phyloP scores from a whole-genome alignment of 1,284 basidiomycete genomes.

The Marasmius sp. region DNA sequence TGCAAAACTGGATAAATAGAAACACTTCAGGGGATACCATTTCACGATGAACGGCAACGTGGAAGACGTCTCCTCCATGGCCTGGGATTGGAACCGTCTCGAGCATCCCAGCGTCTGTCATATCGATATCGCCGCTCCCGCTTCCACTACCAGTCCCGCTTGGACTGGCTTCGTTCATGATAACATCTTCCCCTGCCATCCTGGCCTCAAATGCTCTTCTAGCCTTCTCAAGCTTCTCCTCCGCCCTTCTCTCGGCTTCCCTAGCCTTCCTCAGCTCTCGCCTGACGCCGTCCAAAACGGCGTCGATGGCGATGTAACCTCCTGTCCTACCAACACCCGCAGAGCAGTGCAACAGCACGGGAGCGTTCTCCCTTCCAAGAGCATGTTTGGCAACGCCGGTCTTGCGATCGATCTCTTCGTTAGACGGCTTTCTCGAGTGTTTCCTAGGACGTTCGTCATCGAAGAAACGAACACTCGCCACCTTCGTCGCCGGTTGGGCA shows the following conservation, averaged over 20 bases:
- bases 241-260: constrained; percentile 10
- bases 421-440: neutral
- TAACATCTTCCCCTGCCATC: constrained; percentile 13
- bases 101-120: constrained; percentile 1
- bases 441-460: neutral
- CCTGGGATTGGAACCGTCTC: constrained; percentile 10
- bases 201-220: constrained; percentile 28
- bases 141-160: constrained; percentile 16
- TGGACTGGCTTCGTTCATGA: constrained; percentile 13
- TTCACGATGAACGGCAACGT: constrained; percentile 9
- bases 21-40: constrained; percentile 5
- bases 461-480: neutral
- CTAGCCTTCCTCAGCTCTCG: constrained; percentile 50
- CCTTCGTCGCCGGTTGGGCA: neutral
- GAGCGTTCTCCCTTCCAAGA: constrained; percentile 40
- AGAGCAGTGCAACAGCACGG: constrained; percentile 79
- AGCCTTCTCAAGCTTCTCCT: neutral
- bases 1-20: neutral
- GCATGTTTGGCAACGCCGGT: constrained; percentile 53
- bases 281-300: constrained; percentile 77
- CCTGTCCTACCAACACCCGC: constrained; percentile 93
- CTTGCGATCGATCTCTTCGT: constrained; percentile 35
- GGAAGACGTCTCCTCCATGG: constrained; percentile 10
- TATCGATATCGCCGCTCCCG: constrained; percentile 9
- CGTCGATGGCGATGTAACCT: constrained; percentile 88